Evolutionary conservation across 106 monocot species (phyloP).

Genomic region (Acanthochlamys bracteata): DNA sequence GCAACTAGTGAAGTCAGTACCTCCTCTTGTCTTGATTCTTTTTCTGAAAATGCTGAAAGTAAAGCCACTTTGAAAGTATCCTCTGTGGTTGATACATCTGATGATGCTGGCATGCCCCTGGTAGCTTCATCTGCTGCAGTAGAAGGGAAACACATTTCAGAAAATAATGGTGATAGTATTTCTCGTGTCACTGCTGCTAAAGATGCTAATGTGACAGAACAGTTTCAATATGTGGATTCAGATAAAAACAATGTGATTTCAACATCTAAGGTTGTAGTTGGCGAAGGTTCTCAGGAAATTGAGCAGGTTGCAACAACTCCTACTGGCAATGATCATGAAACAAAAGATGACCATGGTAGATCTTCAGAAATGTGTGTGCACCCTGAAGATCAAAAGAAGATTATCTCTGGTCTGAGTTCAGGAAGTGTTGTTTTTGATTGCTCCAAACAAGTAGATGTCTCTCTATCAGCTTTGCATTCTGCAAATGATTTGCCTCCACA

Average conservation of each 20-base stretch:
- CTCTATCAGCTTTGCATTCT: no score
- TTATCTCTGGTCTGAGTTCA: conserved; percentile 8
- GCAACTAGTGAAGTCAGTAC: conserved; percentile 31
- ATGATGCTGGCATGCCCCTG: conserved; percentile 43
- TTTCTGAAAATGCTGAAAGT: conserved; percentile 42
- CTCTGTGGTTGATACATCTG: conserved; percentile 27
- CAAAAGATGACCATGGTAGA: background rate
- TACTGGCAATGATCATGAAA: background rate
- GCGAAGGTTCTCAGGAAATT: conserved; percentile 3
- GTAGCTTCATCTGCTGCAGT: conserved; percentile 12
- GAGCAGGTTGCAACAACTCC: background rate
- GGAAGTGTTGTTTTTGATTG: conserved; percentile 8
- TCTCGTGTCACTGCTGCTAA: conserved; percentile 28
- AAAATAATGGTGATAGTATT: conserved; percentile 34
- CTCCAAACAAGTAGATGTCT: background rate
- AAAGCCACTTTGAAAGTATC: conserved; percentile 22
- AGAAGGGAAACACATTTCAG: conserved; percentile 17
- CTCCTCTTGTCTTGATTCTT: conserved; percentile 35
- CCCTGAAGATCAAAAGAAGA: conserved; percentile 9
- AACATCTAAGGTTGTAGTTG: conserved; percentile 13
- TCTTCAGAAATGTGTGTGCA: background rate
- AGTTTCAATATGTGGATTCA: background rate
- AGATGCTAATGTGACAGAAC: conserved; percentile 20
- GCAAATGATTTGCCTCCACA: no score
- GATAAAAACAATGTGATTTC: conserved; percentile 15